A percentile compares a stretch with the other conserved stretches of the same genome.
phyloP scores from a whole-genome alignment of 352 stramenopile genomes.

The Pythium scleroteichum region DNA sequence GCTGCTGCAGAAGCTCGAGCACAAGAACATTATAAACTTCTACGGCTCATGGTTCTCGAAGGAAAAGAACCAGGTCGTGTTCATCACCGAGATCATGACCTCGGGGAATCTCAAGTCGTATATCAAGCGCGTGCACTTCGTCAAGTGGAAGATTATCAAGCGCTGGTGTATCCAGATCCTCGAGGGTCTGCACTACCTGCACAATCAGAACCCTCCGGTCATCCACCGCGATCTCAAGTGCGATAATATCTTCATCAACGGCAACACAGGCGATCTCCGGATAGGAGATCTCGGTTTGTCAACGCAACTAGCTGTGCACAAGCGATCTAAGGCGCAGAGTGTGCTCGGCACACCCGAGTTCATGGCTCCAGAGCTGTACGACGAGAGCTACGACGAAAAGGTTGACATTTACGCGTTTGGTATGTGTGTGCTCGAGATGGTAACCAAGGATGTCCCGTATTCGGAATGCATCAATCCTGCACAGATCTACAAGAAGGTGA shows the following conservation, averaged over 20 bases:
- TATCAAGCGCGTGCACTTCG: conserved; percentile 97
- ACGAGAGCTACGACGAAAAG: conserved; percentile 98
- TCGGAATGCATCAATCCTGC: conserved; percentile 93
- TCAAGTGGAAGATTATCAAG: conserved; percentile 99
- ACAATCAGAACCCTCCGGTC: conserved; percentile 88
- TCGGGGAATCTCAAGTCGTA: conserved; percentile 95
- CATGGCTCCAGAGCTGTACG: conserved; percentile 99
- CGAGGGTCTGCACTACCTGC: conserved; percentile 92
- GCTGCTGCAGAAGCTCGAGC: conserved; percentile 95
- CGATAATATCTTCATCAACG: conserved; percentile 99
- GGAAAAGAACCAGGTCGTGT: conserved; percentile 98
- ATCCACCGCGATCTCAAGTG: conserved; percentile 95
- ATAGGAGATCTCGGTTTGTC: conserved; percentile 97
- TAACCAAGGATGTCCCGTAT: conserved; percentile 99
- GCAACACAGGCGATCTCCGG: conserved; percentile 95
- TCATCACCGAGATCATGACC: conserved; percentile 99
- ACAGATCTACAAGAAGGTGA: conserved; percentile 93
- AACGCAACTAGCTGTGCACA: conserved; percentile 79
- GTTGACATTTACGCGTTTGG: conserved; percentile 98
- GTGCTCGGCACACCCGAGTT: conserved; percentile 99
- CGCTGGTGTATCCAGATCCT: conserved; percentile 98
- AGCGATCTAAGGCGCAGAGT: conserved; percentile 82
- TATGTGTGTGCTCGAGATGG: conserved; percentile 99
- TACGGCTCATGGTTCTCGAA: conserved; percentile 98
- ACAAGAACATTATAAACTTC: conserved; percentile 99